Percentiles rank a stretch among this genome's conserved stretches.
phyloP scores from a whole-genome alignment of 208 protist species.

The Trypanosoma scelopori region DNA sequence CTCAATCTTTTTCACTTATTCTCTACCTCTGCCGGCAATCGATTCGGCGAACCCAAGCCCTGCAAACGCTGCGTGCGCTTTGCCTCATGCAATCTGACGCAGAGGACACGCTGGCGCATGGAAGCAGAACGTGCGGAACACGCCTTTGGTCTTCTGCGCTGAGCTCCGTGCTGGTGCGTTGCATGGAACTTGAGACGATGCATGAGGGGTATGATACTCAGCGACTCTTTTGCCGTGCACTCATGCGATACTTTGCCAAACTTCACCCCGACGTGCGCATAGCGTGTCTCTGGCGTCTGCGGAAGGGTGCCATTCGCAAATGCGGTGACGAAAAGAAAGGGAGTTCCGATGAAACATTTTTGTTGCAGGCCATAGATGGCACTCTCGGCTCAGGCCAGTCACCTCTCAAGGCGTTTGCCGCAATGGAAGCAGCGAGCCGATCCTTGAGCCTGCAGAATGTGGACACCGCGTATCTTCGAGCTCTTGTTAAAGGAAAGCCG shows the following conservation, averaged over 20 bases:
- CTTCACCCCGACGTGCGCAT: constrained; percentile 19
- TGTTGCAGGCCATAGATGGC: background rate
- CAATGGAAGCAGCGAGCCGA: constrained; percentile 11
- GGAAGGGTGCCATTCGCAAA: constrained; percentile 2
- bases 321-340: too few species aligned
- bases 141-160: constrained; percentile 8
- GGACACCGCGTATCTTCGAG: constrained; percentile 9
- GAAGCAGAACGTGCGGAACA: background rate
- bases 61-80: constrained; percentile 17
- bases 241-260: constrained; percentile 9
- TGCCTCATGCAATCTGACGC: constrained; percentile 3
- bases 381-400: background rate
- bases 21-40: constrained; percentile 24
- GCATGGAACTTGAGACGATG: constrained; percentile 25
- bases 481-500: constrained; percentile 10
- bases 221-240: constrained; percentile 9
- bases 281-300: constrained; percentile 17
- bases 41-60: constrained; percentile 24
- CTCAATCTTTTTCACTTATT: constrained; percentile 9
- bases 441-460: constrained; percentile 2
- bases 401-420: constrained; percentile 11
- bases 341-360: background rate
- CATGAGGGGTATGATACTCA: constrained; percentile 18
- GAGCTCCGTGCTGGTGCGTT: constrained; percentile 23
- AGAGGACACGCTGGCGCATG: background rate